phyloP scores from a whole-genome alignment of 805 yeast species.

The Millerozyma acaciae region DNA sequence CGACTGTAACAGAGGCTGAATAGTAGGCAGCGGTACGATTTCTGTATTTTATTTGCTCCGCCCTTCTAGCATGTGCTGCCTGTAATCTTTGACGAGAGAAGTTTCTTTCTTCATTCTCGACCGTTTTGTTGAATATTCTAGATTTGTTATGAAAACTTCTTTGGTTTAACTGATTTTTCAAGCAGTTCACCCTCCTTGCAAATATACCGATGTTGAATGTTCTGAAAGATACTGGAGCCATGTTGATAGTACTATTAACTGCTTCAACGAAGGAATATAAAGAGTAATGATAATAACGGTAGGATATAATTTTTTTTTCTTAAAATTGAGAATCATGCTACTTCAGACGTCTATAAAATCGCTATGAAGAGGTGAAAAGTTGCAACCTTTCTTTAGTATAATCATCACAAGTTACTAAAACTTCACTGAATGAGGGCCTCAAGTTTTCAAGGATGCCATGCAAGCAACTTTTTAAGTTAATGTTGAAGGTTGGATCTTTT shows the following conservation, averaged over 20 bases:
- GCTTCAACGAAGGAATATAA: no score
- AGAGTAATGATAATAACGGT: no score
- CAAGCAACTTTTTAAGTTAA: conserved; percentile 46
- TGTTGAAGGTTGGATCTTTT: conserved; percentile 36
- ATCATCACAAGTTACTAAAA: conserved; percentile 32
- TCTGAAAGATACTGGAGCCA: no score
- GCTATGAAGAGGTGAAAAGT: conserved; percentile 3
- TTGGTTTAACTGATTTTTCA: neutral
- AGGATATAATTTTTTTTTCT: no score
- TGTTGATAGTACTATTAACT: no score
- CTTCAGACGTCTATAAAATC: neutral
- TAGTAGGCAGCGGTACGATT: conserved; percentile 62
- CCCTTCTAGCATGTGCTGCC: conserved; percentile 19
- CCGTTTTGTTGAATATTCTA: neutral
- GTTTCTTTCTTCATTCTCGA: neutral
- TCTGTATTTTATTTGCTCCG: conserved; percentile 26
- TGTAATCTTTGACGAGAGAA: conserved; percentile 3
- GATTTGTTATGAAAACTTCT: conserved; percentile 1
- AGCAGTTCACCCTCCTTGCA: neutral
- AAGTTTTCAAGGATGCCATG: conserved; percentile 24
- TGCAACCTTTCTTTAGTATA: conserved; percentile 32
- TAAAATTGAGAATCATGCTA: no score
- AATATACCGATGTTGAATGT: neutral
- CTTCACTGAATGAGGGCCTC: conserved; percentile 25
- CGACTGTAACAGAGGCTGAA: conserved; percentile 61